These are phyloP conservation scores for Chytriomyces confervae DNA, from an alignment of 192 early-diverging fungal species.

Conservation along the genomic window DNA sequence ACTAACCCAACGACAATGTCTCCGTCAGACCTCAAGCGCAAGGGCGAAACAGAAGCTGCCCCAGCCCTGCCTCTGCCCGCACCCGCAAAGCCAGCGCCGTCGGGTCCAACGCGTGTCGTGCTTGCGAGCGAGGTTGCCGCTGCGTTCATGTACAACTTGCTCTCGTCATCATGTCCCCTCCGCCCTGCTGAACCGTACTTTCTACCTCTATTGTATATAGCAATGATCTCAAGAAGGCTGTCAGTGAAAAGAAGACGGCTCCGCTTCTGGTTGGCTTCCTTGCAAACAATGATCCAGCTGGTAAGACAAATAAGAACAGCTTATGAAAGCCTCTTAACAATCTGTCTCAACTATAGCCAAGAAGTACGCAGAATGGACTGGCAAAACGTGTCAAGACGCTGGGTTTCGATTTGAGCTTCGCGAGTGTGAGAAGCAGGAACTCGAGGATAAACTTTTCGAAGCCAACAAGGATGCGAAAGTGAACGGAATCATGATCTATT, in stretches of 20 bases:
- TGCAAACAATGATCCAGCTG: constrained; percentile 91
- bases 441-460: constrained; percentile 83
- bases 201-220: constrained; percentile 31
- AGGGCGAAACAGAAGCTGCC: background rate
- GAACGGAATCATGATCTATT: constrained; percentile 98
- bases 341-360: constrained; percentile 34
- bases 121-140: constrained; percentile 68
- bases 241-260: constrained; percentile 27
- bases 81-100: background rate
- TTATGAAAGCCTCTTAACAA: background rate
- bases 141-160: constrained; percentile 63
- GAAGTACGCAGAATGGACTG: constrained; percentile 97
- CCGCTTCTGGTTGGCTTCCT: constrained; percentile 86
- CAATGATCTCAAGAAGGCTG: constrained; percentile 49
- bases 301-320: constrained; percentile 34
- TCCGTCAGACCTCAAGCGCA: constrained; percentile 5
- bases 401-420: constrained; percentile 93
- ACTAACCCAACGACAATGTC: background rate
- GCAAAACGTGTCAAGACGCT: constrained; percentile 86
- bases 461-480: constrained; percentile 87
- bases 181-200: background rate
- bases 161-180: background rate
- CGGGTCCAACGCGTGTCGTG: constrained; percentile 44
- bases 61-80: constrained; percentile 9
- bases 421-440: constrained; percentile 76